Base-by-base conservation (phyloP, 2,329 filamentous ascomycete genomes). In the Talaromyces sp. region DNA sequence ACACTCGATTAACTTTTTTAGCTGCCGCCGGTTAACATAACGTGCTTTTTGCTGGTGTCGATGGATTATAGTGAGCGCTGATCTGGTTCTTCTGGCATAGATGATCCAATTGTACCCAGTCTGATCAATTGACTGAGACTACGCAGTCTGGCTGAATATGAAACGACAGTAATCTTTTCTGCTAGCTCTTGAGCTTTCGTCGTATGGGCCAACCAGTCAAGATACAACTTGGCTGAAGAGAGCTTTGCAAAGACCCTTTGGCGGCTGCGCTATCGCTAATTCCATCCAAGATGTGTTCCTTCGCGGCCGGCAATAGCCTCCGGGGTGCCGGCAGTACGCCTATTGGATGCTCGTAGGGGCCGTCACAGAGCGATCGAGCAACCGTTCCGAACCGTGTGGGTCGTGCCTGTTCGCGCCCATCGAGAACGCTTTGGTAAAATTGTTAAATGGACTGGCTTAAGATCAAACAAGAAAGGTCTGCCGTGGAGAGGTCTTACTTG, bases 1-100 rank as follows among this genome's bases (percentile, higher is more conserved):
- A 65, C 70, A 80, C 63, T 80, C 78, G 25, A 77, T 80, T 67
- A 80, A 81, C 65, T 78, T 81, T 70, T 80, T 77, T 61, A 82
- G 80, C 65, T 81, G 79, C 63, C 73, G 79, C 40, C 74, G 80
- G 63, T 69, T 82, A 63, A 43, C n/a, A n/a, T 43, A 36, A 82
- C 80, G 31, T 81, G 81, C 68, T 82, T 81, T 69, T 22, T 25
- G 53, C 5, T 36, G 27, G 31, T 17, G 17, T 40, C 17, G 17
- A 34, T 56, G n/a, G 25, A 56, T 22, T 31, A 36, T 34, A n/a
- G 25, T 8, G n/a, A 38, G 4, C n/a, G 31, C 53, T 19, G 51
- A 8, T 3, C 15, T 17, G 5, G 51, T 34, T 31, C 17, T 29
- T 2, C 27, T 34, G 51, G 7, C 51, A 34, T 49, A 22, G 8